phyloP scores from a whole-genome alignment of 306 rosid genomes.

The Crotalaria pallida region DNA sequence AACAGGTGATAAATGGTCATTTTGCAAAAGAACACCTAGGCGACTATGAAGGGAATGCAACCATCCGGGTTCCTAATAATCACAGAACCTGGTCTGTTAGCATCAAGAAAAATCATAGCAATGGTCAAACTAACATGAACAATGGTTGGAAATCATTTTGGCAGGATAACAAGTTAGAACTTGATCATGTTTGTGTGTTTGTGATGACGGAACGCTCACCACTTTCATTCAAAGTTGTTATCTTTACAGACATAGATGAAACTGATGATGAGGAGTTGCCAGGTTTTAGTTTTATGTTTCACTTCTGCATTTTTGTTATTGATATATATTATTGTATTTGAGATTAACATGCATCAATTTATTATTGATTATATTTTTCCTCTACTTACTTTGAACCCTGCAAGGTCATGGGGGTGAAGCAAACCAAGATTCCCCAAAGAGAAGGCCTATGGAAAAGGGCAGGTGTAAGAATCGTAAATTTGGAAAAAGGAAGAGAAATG shows the following conservation, averaged over 20 bases:
- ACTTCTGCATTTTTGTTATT: not conserved
- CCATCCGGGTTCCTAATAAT: not conserved
- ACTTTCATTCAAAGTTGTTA: not conserved
- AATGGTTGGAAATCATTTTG: not conserved
- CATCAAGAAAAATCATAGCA: too few relatives aligned
- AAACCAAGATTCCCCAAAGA: not conserved
- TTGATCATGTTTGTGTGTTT: not conserved
- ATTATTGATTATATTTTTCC: too few relatives aligned
- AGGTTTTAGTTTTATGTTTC: not conserved
- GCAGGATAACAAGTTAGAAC: not conserved
- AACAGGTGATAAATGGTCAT: not conserved
- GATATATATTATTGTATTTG: not conserved
- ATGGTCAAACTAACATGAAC: not conserved
- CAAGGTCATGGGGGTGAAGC: not conserved
- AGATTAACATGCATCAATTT: not conserved
- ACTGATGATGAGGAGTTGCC: not conserved
- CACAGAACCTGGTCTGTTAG: not conserved
- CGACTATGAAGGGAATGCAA: not conserved
- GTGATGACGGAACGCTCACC: not conserved
- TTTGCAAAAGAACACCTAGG: not conserved
- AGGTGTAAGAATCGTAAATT: not conserved
- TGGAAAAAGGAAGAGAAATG: not conserved
- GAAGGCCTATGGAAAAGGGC: not conserved
- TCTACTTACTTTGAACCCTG: not conserved
- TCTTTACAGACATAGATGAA: not conserved